A percentile compares a stretch with the other conserved stretches of the same genome.
phyloP scores from a whole-genome alignment of 1,139 yeast genomes.

The Geotrichum histeridarum region DNA sequence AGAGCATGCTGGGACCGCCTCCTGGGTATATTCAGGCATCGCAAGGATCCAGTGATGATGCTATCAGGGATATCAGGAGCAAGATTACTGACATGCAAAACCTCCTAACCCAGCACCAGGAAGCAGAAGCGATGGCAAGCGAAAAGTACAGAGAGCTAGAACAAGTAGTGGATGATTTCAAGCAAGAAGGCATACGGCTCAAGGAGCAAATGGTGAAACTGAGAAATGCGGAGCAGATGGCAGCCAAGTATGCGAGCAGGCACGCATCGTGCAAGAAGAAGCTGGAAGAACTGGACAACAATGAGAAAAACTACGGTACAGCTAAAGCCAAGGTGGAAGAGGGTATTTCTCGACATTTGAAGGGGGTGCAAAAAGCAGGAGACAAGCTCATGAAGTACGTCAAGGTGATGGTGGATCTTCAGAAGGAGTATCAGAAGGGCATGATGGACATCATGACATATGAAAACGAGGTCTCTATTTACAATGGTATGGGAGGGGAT shows the following conservation, averaged over 20 bases:
- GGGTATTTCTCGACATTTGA: neutral
- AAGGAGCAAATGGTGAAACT: neutral
- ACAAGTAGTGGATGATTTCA: neutral
- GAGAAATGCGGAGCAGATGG: neutral
- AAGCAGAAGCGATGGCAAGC: neutral
- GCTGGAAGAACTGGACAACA: neutral
- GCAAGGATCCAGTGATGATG: constrained; percentile 9
- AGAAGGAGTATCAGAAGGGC: constrained; percentile 1
- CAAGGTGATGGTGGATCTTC: neutral
- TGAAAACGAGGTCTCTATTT: constrained; percentile 9
- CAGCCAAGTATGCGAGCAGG: neutral
- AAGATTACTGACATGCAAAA: neutral
- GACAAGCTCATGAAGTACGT: neutral
- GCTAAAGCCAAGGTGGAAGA: constrained; percentile 1
- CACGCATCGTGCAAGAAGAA: neutral
- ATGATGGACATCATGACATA: neutral
- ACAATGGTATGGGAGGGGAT: constrained; percentile 10
- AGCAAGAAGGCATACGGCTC: neutral
- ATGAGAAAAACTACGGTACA: neutral
- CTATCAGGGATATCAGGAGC: neutral
- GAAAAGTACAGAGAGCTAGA: neutral
- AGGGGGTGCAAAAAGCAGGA: neutral
- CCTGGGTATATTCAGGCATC: constrained; percentile 6
- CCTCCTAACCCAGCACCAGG: neutral
- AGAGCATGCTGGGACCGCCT: neutral